These are phyloP conservation scores for Barnettozyma populi DNA, from an alignment of 805 yeast genomes.

Conservation along the genomic window DNA sequence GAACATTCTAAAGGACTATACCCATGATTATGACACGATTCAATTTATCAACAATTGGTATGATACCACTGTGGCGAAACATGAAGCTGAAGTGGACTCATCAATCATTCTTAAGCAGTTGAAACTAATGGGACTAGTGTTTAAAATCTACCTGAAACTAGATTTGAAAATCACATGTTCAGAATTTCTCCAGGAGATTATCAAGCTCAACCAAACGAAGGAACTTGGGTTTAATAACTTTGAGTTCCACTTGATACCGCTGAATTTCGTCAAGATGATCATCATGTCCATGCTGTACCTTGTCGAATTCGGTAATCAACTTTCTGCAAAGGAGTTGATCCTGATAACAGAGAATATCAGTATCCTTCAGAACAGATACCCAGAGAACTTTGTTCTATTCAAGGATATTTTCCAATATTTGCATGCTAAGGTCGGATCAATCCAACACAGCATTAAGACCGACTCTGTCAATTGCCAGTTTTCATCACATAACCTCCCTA, in stretches of 20 bases:
- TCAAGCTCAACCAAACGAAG: constrained; percentile 10
- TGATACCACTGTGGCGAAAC: constrained; percentile 22
- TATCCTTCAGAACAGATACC: constrained; percentile 22
- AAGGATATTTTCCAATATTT: constrained; percentile 13
- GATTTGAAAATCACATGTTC: constrained; percentile 12
- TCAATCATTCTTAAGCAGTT: constrained; percentile 7
- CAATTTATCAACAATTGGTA: constrained; percentile 32
- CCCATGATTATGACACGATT: constrained; percentile 3
- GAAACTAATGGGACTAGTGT: constrained; percentile 9
- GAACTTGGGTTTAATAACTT: constrained; percentile 22
- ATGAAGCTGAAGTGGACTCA: constrained; percentile 21
- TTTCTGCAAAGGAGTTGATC: constrained; percentile 8
- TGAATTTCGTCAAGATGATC: constrained; percentile 23
- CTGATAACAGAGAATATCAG: constrained; percentile 15
- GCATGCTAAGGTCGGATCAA: constrained; percentile 1
- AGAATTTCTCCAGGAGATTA: constrained; percentile 12
- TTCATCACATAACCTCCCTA: not conserved
- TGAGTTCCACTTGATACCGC: constrained; percentile 25
- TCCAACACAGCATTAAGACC: constrained; percentile 1
- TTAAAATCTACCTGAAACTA: constrained; percentile 17
- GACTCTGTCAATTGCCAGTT: not conserved
- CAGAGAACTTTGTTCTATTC: constrained; percentile 23
- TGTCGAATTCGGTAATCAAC: constrained; percentile 9
- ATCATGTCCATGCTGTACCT: constrained; percentile 19
- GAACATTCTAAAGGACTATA: constrained; percentile 11